phyloP scores from a whole-genome alignment of 352 stramenopile species.

The Salisapilia sapeloensis region DNA sequence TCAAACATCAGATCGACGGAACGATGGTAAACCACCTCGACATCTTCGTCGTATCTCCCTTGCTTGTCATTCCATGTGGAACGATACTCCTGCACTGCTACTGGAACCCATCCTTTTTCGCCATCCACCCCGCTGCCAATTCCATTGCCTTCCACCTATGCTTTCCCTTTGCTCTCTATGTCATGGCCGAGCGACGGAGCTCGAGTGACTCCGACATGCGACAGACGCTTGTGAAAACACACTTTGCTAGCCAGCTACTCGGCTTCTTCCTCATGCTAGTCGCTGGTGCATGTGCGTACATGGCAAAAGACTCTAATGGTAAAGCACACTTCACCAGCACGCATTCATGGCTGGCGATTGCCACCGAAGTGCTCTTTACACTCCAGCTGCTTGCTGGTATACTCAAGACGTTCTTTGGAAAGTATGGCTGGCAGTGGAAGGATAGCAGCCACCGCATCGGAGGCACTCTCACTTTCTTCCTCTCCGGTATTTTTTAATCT shows the following conservation, averaged over 20 bases:
- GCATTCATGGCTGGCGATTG: slow-evolving; percentile 51
- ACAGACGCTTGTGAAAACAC: slow-evolving; percentile 23
- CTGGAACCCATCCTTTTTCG: slow-evolving; percentile 21
- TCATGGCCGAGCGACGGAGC: slow-evolving; percentile 37
- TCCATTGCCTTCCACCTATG: slow-evolving; percentile 39
- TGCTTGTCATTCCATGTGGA: slow-evolving; percentile 26
- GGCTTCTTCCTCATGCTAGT: slow-evolving; percentile 21
- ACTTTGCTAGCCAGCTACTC: slow-evolving; percentile 27
- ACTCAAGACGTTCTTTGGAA: slow-evolving; percentile 30
- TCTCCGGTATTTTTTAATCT: slow-evolving; percentile 11
- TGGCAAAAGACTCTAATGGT: slow-evolving; percentile 34
- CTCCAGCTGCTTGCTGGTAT: slow-evolving; percentile 40
- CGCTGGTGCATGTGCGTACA: slow-evolving; percentile 21
- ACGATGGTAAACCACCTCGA: slow-evolving; percentile 38
- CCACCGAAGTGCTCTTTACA: slow-evolving; percentile 17
- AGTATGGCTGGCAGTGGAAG: slow-evolving; percentile 61
- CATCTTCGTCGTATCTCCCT: slow-evolving; percentile 24
- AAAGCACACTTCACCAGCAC: slow-evolving; percentile 52
- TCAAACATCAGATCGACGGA: not conserved
- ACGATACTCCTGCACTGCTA: slow-evolving; percentile 22
- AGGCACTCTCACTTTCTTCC: slow-evolving; percentile 30
- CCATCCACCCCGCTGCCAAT: slow-evolving; percentile 40
- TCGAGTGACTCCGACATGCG: slow-evolving; percentile 21
- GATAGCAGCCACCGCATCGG: slow-evolving; percentile 41
- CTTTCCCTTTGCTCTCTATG: slow-evolving; percentile 35